Conservation (phyloP, 768 basidiomycete species). For the Hypholoma fasciculare region DNA sequence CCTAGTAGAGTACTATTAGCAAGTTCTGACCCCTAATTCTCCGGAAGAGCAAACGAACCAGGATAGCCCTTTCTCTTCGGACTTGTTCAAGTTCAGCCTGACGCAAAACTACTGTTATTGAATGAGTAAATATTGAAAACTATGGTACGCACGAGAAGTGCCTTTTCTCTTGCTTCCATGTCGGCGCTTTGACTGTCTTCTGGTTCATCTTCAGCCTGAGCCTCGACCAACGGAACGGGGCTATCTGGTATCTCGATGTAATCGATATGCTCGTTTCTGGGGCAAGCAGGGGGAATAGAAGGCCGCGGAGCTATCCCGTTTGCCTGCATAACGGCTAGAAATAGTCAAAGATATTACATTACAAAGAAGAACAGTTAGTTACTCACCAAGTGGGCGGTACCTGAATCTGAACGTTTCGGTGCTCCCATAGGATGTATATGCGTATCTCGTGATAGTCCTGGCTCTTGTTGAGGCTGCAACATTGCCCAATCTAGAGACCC, state of each 20-base stretch:
- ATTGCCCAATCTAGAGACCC: no score
- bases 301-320: not conserved
- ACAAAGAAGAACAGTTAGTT: no score
- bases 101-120: not conserved
- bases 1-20: no score
- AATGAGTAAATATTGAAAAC: not conserved
- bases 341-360: no score
- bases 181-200: no score
- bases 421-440: no score
- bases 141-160: no score
- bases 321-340: not conserved
- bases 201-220: no score
- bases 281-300: not conserved
- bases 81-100: not conserved
- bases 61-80: not conserved
- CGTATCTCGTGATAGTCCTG: no score
- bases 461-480: no score
- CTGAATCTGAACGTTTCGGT: not conserved
- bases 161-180: no score
- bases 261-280: not conserved
- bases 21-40: not conserved
- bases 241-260: not conserved
- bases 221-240: not conserved
- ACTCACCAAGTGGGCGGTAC: conserved; percentile 1
- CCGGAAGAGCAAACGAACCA: not conserved